phyloP scores from a whole-genome alignment of 2,329 filamentous ascomycete genomes.

The Hypoxylon sp. region DNA sequence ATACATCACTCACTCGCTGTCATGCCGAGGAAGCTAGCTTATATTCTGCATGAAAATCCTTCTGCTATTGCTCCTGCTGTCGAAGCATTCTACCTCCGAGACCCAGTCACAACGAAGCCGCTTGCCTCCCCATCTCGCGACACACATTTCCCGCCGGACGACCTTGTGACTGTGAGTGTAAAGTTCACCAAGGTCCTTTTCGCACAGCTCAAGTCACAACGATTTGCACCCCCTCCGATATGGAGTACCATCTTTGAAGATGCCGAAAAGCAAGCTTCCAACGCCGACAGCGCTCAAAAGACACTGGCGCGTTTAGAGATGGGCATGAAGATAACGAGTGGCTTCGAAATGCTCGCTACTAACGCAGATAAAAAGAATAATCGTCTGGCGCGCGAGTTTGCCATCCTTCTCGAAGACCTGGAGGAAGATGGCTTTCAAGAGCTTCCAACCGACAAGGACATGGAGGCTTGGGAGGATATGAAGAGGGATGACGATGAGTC shows the following conservation, averaged over 20 bases:
- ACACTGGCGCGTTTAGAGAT: constrained; percentile 66
- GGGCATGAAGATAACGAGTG: constrained; percentile 90
- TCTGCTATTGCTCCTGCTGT: constrained; percentile 83
- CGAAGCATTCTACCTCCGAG: constrained; percentile 92
- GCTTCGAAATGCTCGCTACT: constrained; percentile 86
- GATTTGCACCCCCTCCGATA: constrained; percentile 73
- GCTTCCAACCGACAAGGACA: constrained; percentile 80
- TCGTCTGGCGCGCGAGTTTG: constrained; percentile 78
- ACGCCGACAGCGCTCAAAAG: constrained; percentile 45
- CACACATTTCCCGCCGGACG: constrained; percentile 77
- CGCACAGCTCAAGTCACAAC: constrained; percentile 89
- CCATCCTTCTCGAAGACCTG: constrained; percentile 80
- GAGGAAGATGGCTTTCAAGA: constrained; percentile 73
- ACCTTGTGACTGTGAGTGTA: constrained; percentile 82
- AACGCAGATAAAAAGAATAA: constrained; percentile 76
- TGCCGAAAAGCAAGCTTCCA: constrained; percentile 42
- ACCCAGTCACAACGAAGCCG: constrained; percentile 79
- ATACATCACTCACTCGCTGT: constrained; percentile 80
- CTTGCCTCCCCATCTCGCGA: constrained; percentile 67
- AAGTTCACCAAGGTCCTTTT: constrained; percentile 90
- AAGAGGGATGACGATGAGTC: constrained; percentile 82
- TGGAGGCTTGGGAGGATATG: constrained; percentile 72
- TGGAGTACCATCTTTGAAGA: constrained; percentile 58
- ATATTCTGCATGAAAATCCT: constrained; percentile 79
- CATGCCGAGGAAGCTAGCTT: constrained; percentile 84